These are phyloP conservation scores for Russula olivacea DNA, from an alignment of 768 basidiomycete species.

Conservation along the genomic window DNA sequence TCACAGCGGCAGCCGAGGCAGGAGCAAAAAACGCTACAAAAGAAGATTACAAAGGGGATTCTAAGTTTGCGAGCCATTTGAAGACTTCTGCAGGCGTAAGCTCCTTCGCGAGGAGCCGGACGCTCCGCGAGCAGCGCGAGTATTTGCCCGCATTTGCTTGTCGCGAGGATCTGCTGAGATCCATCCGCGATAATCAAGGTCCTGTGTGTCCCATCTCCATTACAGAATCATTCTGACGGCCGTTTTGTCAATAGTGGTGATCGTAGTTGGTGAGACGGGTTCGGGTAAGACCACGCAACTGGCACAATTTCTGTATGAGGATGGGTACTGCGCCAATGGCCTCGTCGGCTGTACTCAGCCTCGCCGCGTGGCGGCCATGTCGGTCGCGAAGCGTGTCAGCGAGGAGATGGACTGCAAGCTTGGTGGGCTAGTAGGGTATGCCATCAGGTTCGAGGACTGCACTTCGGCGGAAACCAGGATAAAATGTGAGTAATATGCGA, in stretches of 20 bases:
- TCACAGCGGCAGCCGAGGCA: conserved; percentile 44
- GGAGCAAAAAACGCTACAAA: conserved; percentile 47
- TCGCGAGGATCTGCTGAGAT: conserved; percentile 83
- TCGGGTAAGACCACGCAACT: conserved; percentile 98
- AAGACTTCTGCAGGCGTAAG: conserved; percentile 75
- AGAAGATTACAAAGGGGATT: conserved; percentile 85
- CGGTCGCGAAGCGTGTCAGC: conserved; percentile 98
- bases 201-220: conserved; percentile 17
- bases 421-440: conserved; percentile 88
- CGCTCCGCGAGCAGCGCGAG: conserved; percentile 91
- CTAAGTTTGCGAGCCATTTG: conserved; percentile 94
- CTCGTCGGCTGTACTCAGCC: conserved; percentile 97
- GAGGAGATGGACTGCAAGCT: conserved; percentile 99
- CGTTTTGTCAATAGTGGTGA: conserved; percentile 51
- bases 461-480: conserved; percentile 92
- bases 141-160: conserved; percentile 98
- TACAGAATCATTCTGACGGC: neutral
- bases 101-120: conserved; percentile 72
- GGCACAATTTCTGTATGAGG: conserved; percentile 92
- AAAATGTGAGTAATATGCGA: conserved; percentile 63
- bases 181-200: conserved; percentile 95
- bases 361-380: conserved; percentile 98
- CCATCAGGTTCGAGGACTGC: conserved; percentile 98
- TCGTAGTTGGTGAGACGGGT: conserved; percentile 99
- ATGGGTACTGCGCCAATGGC: conserved; percentile 87